Evolutionary conservation across 2,329 filamentous ascomycete genomes (phyloP).

Genomic region (Nigrospora osmanthi): DNA sequence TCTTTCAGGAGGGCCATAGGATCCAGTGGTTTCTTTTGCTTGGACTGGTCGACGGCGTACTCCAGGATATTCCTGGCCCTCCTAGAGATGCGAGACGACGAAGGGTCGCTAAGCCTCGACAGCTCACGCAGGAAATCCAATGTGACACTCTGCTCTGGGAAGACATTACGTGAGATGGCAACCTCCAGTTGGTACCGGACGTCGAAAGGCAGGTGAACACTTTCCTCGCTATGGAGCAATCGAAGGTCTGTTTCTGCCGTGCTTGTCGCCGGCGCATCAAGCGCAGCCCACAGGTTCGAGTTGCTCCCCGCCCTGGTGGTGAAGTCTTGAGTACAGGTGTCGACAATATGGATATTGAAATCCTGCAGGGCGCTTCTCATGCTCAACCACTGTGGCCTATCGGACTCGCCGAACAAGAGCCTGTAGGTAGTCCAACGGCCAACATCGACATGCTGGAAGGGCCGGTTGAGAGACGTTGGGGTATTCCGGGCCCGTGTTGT

Average conservation of each 20-base stretch:
- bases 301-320: slow-evolving; percentile 22
- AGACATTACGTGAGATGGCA: slow-evolving; percentile 71
- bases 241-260: slow-evolving; percentile 13
- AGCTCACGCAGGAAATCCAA: slow-evolving; percentile 60
- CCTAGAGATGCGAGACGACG: slow-evolving; percentile 13
- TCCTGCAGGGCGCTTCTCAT: slow-evolving; percentile 54
- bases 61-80: slow-evolving; percentile 64
- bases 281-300: slow-evolving; percentile 30
- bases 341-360: slow-evolving; percentile 58
- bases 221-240: slow-evolving; percentile 25
- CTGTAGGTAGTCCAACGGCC: slow-evolving; percentile 51
- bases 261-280: slow-evolving; percentile 22
- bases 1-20: slow-evolving; percentile 66
- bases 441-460: slow-evolving; percentile 36
- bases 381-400: slow-evolving; percentile 24
- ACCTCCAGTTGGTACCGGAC: slow-evolving; percentile 89
- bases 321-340: slow-evolving; percentile 29
- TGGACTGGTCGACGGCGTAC: slow-evolving; percentile 52
- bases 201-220: slow-evolving; percentile 51
- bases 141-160: slow-evolving; percentile 70
- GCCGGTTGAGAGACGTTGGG: slow-evolving; percentile 30
- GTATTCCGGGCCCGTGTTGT: slow-evolving; percentile 19
- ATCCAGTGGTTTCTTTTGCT: slow-evolving; percentile 53
- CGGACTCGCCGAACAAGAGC: slow-evolving; percentile 28
- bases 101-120: slow-evolving; percentile 31